These are phyloP conservation scores for Sechiopsis laciniata DNA, from an alignment of 306 rosid genomes.

Conservation along the genomic window DNA sequence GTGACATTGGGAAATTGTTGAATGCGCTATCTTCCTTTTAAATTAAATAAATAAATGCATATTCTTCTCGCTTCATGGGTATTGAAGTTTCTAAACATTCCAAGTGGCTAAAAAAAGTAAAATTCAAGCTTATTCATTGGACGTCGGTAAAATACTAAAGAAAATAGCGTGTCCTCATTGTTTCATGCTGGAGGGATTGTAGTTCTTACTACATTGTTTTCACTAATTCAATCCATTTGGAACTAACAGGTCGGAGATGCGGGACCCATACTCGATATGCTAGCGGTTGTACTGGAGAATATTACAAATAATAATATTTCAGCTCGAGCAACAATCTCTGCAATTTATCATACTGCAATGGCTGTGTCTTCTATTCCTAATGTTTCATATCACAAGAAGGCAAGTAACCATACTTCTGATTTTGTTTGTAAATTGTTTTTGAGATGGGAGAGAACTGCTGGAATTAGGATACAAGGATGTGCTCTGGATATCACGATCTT, in stretches of 20 bases:
- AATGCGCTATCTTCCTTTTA: not conserved
- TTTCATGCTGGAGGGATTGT: slow-evolving; percentile 7
- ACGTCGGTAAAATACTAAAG: not conserved
- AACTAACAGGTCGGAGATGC: slow-evolving; percentile 70
- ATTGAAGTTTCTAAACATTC: not conserved
- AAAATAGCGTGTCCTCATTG: slow-evolving; percentile 15
- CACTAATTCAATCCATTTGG: slow-evolving; percentile 33
- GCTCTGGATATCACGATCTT: slow-evolving; percentile 21
- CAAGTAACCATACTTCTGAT: slow-evolving; percentile 27
- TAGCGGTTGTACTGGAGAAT: slow-evolving; percentile 81
- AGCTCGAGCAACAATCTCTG: slow-evolving; percentile 71
- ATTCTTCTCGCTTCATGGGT: slow-evolving; percentile 3
- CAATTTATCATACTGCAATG: slow-evolving; percentile 73
- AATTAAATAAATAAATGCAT: not conserved
- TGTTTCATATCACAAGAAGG: slow-evolving; percentile 75
- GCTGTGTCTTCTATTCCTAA: slow-evolving; percentile 66
- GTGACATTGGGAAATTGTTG: not conserved
- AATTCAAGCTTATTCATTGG: not conserved
- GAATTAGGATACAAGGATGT: not conserved
- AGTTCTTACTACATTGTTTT: slow-evolving; percentile 8
- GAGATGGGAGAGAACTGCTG: not conserved
- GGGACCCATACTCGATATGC: slow-evolving; percentile 86
- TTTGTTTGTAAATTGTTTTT: not conserved
- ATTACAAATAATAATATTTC: slow-evolving; percentile 39
- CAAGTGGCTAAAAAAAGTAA: not conserved